A percentile compares a stretch with the other conserved stretches of the same genome.
phyloP scores from a whole-genome alignment of 768 basidiomycete genomes.

The Agaricus bisporus region DNA sequence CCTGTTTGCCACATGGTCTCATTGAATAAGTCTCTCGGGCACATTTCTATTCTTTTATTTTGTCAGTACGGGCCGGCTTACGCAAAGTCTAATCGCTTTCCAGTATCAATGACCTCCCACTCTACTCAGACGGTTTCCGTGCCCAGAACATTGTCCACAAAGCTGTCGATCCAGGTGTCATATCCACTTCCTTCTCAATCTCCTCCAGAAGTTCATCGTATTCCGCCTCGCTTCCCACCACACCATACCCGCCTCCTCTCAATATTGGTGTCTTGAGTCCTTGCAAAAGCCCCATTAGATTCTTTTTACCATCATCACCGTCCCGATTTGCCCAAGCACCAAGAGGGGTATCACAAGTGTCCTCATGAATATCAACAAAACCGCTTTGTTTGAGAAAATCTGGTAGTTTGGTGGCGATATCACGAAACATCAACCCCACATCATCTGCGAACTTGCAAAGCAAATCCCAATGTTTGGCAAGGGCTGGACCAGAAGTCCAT shows the following conservation, averaged over 20 bases:
- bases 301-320: neutral
- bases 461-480: neutral
- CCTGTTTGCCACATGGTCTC: too few species aligned
- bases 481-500: constrained; percentile 1
- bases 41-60: too few species aligned
- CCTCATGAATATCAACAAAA: neutral
- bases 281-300: neutral
- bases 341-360: neutral
- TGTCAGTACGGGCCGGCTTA: too few species aligned
- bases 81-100: too few species aligned
- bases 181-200: constrained; percentile 1
- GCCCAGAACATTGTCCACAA: constrained; percentile 3
- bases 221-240: neutral
- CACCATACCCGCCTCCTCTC: constrained; percentile 1
- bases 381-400: neutral
- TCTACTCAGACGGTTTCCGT: neutral
- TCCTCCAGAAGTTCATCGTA: neutral
- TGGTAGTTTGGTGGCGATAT: neutral
- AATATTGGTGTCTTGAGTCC: neutral
- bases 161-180: neutral
- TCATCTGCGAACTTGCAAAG: constrained; percentile 1
- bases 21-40: too few species aligned
- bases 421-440: neutral
- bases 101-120: too few species aligned
- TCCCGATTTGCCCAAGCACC: neutral